Evolutionary conservation across 129 eudicot species (phyloP), one percentile per base, ranked within the genome.

Genomic region (Oenanthe sinensis): DNA sequence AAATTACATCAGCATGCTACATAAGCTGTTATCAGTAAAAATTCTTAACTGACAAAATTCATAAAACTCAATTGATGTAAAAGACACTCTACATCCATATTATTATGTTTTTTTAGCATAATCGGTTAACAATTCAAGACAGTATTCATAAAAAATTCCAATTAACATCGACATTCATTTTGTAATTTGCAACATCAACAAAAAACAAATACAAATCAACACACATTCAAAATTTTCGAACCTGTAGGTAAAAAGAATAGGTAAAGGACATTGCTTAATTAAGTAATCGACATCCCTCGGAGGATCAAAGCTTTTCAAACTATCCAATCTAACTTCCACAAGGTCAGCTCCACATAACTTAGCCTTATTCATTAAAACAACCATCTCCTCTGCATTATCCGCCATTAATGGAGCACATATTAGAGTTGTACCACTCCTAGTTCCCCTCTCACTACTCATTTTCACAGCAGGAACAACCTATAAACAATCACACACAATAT

Each of bases 331-430:
- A 76, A 95, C 77, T 79, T 95, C 99, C 78, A 95, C 99, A 77
- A 92, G 86, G 83, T 95, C 99, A 71, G 94, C 99, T 65, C 95
- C 99, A 44, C 81, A 55, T n/a, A 75, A 33, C 77, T 90, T 90
- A 6, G 99, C 97, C 73, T 75, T 68, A 75, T 83, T 85, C 89
- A 90, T 90, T 1, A 80, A 86, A 82, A 77, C 75, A 81, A 87
- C 58, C 94, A 90, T 83, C 83, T 89, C 87, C 81, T 87, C 92
- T 79, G 90, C 96, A 13, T 90, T 68, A 69, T 88, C 95, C 63
- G 90, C 94, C 99, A 95, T 95, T 50, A 95, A 73, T 36, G 99
- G 96, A 19, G 89, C 96, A 83, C 99, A 95, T n/a, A 95, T 88
- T 77, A 90, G 79, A 16, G 98, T 94, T 22, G 83, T 82, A 74